Evolutionary conservation across 2,329 filamentous ascomycete species (phyloP), one percentile per base, ranked within the genome.

Genomic region (Boeremia lycopersici): DNA sequence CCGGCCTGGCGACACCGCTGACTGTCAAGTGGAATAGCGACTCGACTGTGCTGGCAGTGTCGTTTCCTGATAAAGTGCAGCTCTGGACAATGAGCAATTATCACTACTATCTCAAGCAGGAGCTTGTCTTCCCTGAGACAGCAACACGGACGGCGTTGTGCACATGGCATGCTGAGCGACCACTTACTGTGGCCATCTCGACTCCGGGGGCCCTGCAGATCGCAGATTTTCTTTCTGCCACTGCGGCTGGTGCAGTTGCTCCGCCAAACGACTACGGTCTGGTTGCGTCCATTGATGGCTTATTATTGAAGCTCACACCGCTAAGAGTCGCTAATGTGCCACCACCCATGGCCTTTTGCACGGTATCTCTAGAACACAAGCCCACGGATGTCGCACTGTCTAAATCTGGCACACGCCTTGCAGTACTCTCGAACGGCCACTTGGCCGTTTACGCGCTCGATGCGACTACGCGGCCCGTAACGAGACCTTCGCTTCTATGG

Each of bases 41-140:
- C 72, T 99, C 95, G 0, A 93, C 88, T 1, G 91, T 96, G 0
- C 81, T 99, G 40, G 92, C 93, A 6, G 87, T 97, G n/a, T 81
- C 85, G 1, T 85, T 93, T 63, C 79, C 80, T 29, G 85, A 92
- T 60, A 83, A 86, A 51, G 78, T 95, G n/a, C 95, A 99, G 70
- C 79, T 99, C 1, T 99, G 95, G 95, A 96, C 92, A 0, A 96
- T 89, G 83, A 90, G 91, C 17, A 99, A 99, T 73, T 99, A 99
- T 65, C 91, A 98, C 72, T 99, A 95, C 85, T 98, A 98, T 73
- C 81, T 99, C 13, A 99, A 99, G 77, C 92, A 96, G 72, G 92
- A 97, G 71, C 81, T 97, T 6, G 44, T 48, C 2, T 69, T 72
- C 26, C 69, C 70, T 4, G 66, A 69, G 28, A 33, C 46, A 45